Base-by-base conservation (phyloP, 2,329 filamentous ascomycete genomes). In the Clathrospora elynae region DNA sequence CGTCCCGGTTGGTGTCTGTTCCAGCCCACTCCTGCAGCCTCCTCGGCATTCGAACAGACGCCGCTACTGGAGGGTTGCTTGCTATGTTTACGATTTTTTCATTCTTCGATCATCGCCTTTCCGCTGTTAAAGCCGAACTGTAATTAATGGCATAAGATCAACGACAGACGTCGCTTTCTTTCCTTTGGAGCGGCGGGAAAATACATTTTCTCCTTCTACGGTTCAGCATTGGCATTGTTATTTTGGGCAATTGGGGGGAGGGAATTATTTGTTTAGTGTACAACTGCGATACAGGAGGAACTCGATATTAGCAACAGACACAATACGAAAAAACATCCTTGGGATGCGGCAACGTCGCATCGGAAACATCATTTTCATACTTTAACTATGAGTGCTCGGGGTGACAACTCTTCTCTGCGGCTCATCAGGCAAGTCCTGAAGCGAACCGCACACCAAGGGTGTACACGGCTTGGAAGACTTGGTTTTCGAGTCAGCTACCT, bases 71-170 rank as follows among this genome's bases (percentile, higher is more conserved):
- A 54, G 48, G 40, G 46, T 41, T 26, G 16, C 37, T 51, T 57
- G 53, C 57, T 50, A 57, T 35, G 43, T 54, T 57, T 49, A 62
- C 55, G 57, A 66, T 45, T 55, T 57, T 51, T 57, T 57, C 44
- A 46, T 52, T 45, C 30, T 58, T 62, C 38, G 45, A 61, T 55
- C 45, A 36, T 48, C 46, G 50, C 57, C 54, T 58, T 65, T n/a
- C n/a, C n/a, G n/a, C 43, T 49, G 49, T 57, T 47, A 32, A 57
- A 59, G 44, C 53, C 55, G 61, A 51, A 47, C 59, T 67, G 64
- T 70, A 70, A 68, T 68, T 68, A 68, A 67, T 68, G 64, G 64
- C 59, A 66, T 62, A 58, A 57, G 59, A 60, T 59, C 50, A 50
- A 59, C 39, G 63, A 65, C 46, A 44, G 60, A 55, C 55, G 57